These are phyloP conservation scores for Starmera amethionina DNA, from an alignment of 805 yeast species.

Conservation along the genomic window DNA sequence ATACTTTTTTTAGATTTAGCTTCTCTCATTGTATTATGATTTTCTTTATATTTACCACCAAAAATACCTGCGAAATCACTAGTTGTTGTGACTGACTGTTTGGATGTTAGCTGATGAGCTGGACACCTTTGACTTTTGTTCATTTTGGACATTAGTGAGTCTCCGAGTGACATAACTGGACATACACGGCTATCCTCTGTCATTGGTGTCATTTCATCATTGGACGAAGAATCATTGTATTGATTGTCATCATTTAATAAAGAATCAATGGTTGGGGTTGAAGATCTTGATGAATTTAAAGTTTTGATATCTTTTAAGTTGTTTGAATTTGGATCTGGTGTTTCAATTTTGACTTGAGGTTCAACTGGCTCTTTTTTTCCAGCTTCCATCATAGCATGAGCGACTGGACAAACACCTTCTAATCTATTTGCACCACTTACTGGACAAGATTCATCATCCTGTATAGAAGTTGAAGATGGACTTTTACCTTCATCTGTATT, in stretches of 20 bases:
- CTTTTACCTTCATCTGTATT: too few relatives aligned
- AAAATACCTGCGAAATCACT: not conserved
- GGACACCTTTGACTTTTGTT: not conserved
- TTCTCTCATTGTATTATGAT: not conserved
- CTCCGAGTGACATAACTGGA: not conserved
- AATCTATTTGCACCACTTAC: not conserved
- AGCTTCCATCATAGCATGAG: slow-evolving; percentile 4
- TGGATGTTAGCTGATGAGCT: not conserved
- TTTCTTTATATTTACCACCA: not conserved
- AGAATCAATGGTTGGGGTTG: too few relatives aligned
- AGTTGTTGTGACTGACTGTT: not conserved
- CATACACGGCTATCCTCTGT: not conserved
- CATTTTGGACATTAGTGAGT: not conserved
- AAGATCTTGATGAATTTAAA: too few relatives aligned
- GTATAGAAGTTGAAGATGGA: too few relatives aligned
- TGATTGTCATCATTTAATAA: too few relatives aligned
- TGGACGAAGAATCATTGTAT: too few relatives aligned
- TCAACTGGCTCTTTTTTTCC: not conserved
- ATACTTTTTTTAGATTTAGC: slow-evolving; percentile 1
- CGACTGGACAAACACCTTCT: slow-evolving; percentile 14
- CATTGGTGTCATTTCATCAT: not conserved
- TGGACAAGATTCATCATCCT: not conserved
- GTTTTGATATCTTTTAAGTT: too few relatives aligned
- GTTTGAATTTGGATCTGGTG: not conserved
- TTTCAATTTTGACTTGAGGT: not conserved